Conservation (phyloP, 2,329 filamentous ascomycete species). For the Arthroderma sp. region DNA sequence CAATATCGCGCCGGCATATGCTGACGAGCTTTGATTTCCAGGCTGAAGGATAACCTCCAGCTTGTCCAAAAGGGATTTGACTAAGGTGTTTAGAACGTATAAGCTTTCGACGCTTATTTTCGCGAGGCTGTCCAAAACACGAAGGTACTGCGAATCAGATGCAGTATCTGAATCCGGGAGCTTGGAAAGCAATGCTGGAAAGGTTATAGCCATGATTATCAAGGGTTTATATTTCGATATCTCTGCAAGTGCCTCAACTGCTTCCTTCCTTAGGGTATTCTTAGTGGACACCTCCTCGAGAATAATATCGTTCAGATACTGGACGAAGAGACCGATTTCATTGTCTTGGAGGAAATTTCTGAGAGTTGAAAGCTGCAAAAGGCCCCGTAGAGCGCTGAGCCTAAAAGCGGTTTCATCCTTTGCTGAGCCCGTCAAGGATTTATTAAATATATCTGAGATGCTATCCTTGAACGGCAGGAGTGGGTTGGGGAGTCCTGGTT, state of each 20-base stretch:
- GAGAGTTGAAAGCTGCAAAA: conserved; percentile 34
- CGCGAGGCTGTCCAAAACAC: conserved; percentile 46
- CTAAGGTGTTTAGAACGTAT: conserved; percentile 50
- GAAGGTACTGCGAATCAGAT: conserved; percentile 34
- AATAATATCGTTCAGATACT: conserved; percentile 48
- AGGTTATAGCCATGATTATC: conserved; percentile 50
- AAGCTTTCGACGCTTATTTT: conserved; percentile 47
- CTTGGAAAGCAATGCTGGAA: conserved; percentile 52
- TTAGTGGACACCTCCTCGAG: conserved; percentile 45
- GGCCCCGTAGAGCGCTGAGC: conserved; percentile 34
- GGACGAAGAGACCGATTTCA: conserved; percentile 40
- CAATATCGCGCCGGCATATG: conserved; percentile 47
- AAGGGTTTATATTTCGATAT: conserved; percentile 50
- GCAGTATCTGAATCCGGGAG: conserved; percentile 46
- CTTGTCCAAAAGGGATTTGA: conserved; percentile 51
- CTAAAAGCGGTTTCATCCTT: conserved; percentile 41
- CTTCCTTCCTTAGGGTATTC: conserved; percentile 45
- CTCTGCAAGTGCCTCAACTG: conserved; percentile 45
- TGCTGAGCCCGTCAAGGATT: conserved; percentile 39
- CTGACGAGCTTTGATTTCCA: conserved; percentile 30
- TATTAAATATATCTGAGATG: conserved; percentile 42
- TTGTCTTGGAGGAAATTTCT: conserved; percentile 37
- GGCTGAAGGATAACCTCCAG: conserved; percentile 44
- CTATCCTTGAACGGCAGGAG: conserved; percentile 37
- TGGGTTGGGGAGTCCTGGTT: conserved; percentile 26